phyloP scores from a whole-genome alignment of 2,329 filamentous ascomycete species.

The Penicillium sp. region DNA sequence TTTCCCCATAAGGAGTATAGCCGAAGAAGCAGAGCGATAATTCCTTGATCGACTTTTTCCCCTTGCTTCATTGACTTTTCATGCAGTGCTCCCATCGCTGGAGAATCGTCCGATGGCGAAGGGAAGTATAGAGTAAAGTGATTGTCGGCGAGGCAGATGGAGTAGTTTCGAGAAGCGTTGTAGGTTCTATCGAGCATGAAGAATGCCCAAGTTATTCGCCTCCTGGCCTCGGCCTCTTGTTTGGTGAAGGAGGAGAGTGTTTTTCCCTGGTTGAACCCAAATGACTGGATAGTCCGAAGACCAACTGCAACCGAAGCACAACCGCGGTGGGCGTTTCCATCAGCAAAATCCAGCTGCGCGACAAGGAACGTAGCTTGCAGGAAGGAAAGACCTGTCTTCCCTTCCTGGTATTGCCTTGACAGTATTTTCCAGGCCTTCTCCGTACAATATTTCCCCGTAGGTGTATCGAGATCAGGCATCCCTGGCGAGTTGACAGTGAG shows the following conservation, averaged over 20 bases:
- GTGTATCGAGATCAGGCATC: not conserved
- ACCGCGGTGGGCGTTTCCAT: slow-evolving; percentile 25
- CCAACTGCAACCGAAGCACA: slow-evolving; percentile 26
- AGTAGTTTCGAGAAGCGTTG: slow-evolving; percentile 29
- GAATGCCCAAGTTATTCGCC: slow-evolving; percentile 28
- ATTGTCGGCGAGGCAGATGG: slow-evolving; percentile 27
- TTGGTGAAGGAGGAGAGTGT: slow-evolving; percentile 7
- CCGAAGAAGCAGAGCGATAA: slow-evolving; percentile 25
- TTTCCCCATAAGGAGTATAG: slow-evolving; percentile 30
- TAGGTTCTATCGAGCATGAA: slow-evolving; percentile 32
- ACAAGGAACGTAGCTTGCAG: slow-evolving; percentile 29
- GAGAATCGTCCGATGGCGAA: not conserved
- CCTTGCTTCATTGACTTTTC: slow-evolving; percentile 21
- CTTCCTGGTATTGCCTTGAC: slow-evolving; percentile 18
- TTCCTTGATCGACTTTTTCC: slow-evolving; percentile 24
- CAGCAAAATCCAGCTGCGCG: slow-evolving; percentile 29
- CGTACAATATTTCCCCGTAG: slow-evolving; percentile 12
- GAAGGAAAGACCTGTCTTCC: slow-evolving; percentile 21
- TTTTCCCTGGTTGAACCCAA: slow-evolving; percentile 21
- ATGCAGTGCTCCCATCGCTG: slow-evolving; percentile 15
- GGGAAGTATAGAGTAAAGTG: slow-evolving; percentile 29
- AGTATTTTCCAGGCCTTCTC: slow-evolving; percentile 26
- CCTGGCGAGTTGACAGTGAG: slow-evolving; percentile 15
- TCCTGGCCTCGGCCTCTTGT: slow-evolving; percentile 17
- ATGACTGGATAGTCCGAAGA: slow-evolving; percentile 26